A percentile compares a stretch with the other conserved stretches of the same genome.
Conservation (phyloP, 2,329 filamentous ascomycete genomes). For the Ophiostoma ulmi region DNA sequence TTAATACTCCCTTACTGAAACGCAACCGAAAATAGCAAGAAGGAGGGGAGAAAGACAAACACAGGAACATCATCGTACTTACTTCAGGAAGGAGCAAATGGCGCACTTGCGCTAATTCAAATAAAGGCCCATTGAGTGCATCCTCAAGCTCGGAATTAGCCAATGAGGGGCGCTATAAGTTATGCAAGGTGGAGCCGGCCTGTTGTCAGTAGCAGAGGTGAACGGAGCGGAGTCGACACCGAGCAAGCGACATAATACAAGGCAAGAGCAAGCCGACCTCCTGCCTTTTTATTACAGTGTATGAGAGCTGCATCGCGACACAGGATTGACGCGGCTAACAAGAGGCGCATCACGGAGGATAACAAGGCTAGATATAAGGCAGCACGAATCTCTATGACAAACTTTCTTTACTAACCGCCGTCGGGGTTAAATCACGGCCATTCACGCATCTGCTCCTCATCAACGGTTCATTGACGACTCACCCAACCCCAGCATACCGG, state of each 20-base stretch:
- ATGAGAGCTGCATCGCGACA: constrained; percentile 10
- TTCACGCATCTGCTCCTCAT: not conserved
- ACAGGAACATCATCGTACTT: not conserved
- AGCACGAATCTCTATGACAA: not conserved
- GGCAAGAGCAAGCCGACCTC: constrained; percentile 12
- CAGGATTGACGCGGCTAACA: not conserved
- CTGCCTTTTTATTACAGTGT: not conserved
- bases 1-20: not conserved
- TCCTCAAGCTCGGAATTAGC: not conserved
- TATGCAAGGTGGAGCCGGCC: constrained; percentile 10
- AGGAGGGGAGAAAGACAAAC: not conserved
- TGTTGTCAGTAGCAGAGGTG: not conserved
- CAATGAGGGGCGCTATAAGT: not conserved
- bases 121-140: not conserved
- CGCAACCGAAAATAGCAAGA: not conserved
- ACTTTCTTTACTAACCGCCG: not conserved
- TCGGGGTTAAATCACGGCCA: not conserved
- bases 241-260: constrained; percentile 6
- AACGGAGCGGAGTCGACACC: constrained; percentile 7
- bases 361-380: not conserved
- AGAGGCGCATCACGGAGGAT: not conserved
- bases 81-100: not conserved
- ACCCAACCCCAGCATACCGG: not conserved
- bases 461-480: not conserved
- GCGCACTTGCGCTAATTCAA: constrained; percentile 6